phyloP scores from a whole-genome alignment of 306 rosid genomes.

The Acacia melanoxylon region DNA sequence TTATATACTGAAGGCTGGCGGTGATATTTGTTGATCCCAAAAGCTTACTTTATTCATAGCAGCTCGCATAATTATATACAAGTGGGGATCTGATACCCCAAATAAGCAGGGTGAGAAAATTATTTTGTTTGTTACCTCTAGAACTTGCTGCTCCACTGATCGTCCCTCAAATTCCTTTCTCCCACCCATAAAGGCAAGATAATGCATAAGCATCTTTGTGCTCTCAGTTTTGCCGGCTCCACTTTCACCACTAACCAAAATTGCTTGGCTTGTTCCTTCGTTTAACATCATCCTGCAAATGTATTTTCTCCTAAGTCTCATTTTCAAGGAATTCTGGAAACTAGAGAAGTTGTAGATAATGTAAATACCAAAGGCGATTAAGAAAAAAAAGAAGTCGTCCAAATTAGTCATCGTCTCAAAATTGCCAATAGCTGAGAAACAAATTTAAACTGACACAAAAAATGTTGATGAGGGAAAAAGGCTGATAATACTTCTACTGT shows the following conservation, averaged over 20 bases:
- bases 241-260: not conserved
- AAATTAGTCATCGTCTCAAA: not conserved
- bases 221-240: not conserved
- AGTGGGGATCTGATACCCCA: too few species aligned
- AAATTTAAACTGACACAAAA: not conserved
- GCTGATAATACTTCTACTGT: not conserved
- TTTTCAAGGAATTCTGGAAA: not conserved
- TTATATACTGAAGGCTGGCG: too few species aligned
- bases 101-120: not conserved
- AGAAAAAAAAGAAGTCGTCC: not conserved
- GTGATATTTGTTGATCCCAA: too few species aligned
- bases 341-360: not conserved
- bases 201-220: not conserved
- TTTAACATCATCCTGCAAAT: not conserved
- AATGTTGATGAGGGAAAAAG: not conserved
- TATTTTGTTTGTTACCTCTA: not conserved
- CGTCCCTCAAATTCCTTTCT: not conserved
- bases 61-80: too few species aligned
- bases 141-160: not conserved
- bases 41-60: too few species aligned
- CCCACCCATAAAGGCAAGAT: not conserved
- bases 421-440: not conserved
- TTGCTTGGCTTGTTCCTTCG: not conserved
- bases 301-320: not conserved
- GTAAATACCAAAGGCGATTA: not conserved